Evolutionary conservation across 2,329 filamentous ascomycete species (phyloP), one percentile per base, ranked within the genome.

Genomic region (Drechslera avenae): DNA sequence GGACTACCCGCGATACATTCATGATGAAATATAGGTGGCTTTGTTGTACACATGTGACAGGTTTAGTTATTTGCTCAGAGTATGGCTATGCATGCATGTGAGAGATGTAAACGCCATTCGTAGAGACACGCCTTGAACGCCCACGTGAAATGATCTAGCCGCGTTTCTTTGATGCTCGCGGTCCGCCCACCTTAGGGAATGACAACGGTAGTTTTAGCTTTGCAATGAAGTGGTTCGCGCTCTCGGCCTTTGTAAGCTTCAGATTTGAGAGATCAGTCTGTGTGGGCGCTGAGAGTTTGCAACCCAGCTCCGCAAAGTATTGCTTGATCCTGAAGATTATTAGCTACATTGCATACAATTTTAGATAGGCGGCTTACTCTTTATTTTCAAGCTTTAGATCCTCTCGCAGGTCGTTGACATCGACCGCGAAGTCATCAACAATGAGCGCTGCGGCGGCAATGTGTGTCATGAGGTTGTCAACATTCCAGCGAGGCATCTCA

Each of bases 241-340:
- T 82, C 64, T 84, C 81, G 1, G 83, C 83, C 68, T 86, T 86
- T 26, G 81, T 83, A 59, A 86, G 80, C 50, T 83, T 79, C 59
- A 79, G 76, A 69, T 81, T 84, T 23, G 71, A 68, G 40, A 73
- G 68, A 48, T 83, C 79, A 14, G 68, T 70, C 42, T 81, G 80
- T 3, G 76, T 79, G 10, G 79, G 73, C 21, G 70, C 57, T 14
- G 51, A 65, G 28, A 90, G 79, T 61, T 80, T 83, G 23, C 86
- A 89, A 17, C 90, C 90, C 58, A 94, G 86, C 72, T 93, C 90
- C 39, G 78, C 75, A 71, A 89, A 92, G 71, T 91, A 92, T 66
- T 85, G 81, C 44, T 79, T 81, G 64, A 93, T 75, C 16, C 75
- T 77, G 35, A 3, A 32, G n/a, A 12, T 3, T 32, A 40, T 54